These are phyloP conservation scores for Lecanicillium sp. DNA, from an alignment of 2,329 filamentous ascomycete species.

Conservation along the genomic window DNA sequence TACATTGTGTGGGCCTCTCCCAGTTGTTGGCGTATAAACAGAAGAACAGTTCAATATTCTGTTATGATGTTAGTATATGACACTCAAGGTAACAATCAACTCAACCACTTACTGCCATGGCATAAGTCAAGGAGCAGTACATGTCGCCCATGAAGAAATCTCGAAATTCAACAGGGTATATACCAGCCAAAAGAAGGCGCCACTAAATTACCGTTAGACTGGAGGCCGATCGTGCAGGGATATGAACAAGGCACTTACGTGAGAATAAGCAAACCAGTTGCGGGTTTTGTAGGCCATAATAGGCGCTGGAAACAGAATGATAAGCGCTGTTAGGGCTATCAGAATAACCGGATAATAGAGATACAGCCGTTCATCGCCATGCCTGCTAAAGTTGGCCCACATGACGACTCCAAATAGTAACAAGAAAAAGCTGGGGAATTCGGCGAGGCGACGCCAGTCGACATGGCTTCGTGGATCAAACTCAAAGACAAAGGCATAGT, in stretches of 20 bases:
- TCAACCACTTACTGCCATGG: slow-evolving; percentile 61
- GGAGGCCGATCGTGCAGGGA: neutral
- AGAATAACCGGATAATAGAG: slow-evolving; percentile 83
- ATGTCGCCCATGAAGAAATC: slow-evolving; percentile 98
- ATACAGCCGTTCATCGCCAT: slow-evolving; percentile 60
- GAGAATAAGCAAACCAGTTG: slow-evolving; percentile 82
- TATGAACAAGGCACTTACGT: slow-evolving; percentile 46
- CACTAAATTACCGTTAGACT: slow-evolving; percentile 45
- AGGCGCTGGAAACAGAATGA: slow-evolving; percentile 70
- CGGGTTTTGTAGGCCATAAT: slow-evolving; percentile 69
- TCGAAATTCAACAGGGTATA: slow-evolving; percentile 91
- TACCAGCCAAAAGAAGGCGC: slow-evolving; percentile 73
- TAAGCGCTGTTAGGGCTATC: slow-evolving; percentile 55
- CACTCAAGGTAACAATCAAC: neutral
- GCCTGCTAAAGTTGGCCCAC: slow-evolving; percentile 79
- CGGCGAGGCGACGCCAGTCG: slow-evolving; percentile 81
- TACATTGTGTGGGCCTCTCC: slow-evolving; percentile 68
- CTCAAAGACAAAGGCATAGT: slow-evolving; percentile 95
- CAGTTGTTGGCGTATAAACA: slow-evolving; percentile 81
- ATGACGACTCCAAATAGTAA: slow-evolving; percentile 72
- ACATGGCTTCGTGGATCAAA: slow-evolving; percentile 80
- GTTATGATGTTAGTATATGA: slow-evolving; percentile 8
- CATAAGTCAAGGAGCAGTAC: slow-evolving; percentile 91
- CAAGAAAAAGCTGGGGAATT: slow-evolving; percentile 80
- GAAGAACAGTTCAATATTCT: slow-evolving; percentile 91